These are phyloP conservation scores for Camellia lanceoleosa DNA, from an alignment of 148 eudicot species.

Conservation along the genomic window DNA sequence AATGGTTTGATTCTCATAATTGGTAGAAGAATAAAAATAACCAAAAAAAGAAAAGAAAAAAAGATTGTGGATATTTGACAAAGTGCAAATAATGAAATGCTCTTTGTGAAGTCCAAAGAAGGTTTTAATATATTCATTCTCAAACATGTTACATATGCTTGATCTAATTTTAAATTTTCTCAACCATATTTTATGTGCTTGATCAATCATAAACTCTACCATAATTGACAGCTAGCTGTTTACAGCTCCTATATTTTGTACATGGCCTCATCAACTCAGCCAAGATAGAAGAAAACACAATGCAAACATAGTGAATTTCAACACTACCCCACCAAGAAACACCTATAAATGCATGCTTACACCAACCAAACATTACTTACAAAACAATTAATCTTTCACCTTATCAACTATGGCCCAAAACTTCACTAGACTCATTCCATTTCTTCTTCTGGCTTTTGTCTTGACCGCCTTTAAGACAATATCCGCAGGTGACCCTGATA, in stretches of 20 bases:
- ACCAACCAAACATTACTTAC: neutral
- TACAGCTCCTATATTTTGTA: neutral
- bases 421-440: neutral
- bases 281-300: neutral
- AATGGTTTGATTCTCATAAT: no score
- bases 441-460: neutral
- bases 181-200: no score
- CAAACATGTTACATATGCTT: no score
- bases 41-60: no score
- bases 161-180: no score
- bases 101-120: no score
- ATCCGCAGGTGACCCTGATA: slow-evolving; percentile 5
- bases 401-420: neutral
- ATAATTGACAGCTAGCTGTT: neutral
- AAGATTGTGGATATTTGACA: no score
- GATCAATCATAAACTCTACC: neutral
- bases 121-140: no score
- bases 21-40: no score
- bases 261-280: neutral
- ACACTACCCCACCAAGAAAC: neutral
- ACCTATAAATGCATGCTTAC: neutral
- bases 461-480: neutral
- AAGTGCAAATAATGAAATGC: no score
- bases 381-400: neutral
- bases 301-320: neutral